These are phyloP conservation scores for Trypanosoma scelopori DNA, from an alignment of 208 protist genomes.

Conservation along the genomic window DNA sequence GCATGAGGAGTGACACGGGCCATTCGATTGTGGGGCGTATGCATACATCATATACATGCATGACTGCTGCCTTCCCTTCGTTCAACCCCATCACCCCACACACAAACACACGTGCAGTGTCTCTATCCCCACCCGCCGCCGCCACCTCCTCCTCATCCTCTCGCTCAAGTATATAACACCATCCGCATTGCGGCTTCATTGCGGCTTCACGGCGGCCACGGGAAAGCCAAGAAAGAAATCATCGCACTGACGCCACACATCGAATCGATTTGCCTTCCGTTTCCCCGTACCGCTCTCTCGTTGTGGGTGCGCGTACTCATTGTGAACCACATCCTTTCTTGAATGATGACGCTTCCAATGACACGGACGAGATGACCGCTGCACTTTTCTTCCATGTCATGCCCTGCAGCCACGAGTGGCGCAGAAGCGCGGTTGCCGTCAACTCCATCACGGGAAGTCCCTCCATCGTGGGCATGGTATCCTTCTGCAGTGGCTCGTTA, in stretches of 20 bases:
- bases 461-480: background rate
- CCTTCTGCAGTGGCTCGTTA: conserved; percentile 1
- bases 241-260: background rate
- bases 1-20: too few relatives aligned
- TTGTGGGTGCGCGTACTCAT: background rate
- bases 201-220: too few relatives aligned
- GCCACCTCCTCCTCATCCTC: too few relatives aligned
- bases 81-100: too few relatives aligned
- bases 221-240: background rate
- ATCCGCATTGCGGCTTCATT: too few relatives aligned
- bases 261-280: background rate
- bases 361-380: conserved; percentile 7
- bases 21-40: too few relatives aligned
- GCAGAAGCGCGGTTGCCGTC: conserved; percentile 13
- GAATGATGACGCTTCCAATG: conserved; percentile 4
- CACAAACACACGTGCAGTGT: too few relatives aligned
- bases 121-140: too few relatives aligned
- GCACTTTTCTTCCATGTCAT: conserved; percentile 26
- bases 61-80: too few relatives aligned
- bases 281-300: background rate
- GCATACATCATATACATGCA: too few relatives aligned
- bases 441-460: background rate
- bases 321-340: too few relatives aligned
- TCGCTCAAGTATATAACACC: too few relatives aligned
- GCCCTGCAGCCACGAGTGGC: conserved; percentile 20